Evolutionary conservation across 768 basidiomycete genomes (phyloP).

Genomic region (Tulasnella sp.): DNA sequence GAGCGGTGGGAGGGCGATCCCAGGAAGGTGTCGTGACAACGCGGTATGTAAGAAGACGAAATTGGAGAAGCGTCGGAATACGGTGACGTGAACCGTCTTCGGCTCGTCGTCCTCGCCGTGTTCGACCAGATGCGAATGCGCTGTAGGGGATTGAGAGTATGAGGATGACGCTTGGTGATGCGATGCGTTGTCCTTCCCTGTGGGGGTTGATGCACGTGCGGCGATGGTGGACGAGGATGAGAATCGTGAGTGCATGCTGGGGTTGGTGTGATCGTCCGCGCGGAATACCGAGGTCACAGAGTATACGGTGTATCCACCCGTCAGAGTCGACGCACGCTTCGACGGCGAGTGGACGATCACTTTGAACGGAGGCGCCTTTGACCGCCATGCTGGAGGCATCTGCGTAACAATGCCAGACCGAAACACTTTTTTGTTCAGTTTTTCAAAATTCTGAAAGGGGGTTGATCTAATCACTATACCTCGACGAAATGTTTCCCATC

Average conservation of each 20-base stretch:
- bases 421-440: neutral
- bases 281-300: conserved; percentile 64
- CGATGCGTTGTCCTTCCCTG: neutral
- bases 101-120: conserved; percentile 13
- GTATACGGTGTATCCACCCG: conserved; percentile 66
- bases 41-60: conserved; percentile 70
- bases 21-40: conserved; percentile 55
- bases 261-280: neutral
- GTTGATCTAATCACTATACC: conserved; percentile 29
- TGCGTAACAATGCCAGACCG: conserved; percentile 4
- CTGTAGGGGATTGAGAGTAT: neutral
- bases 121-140: neutral
- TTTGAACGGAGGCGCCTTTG: conserved; percentile 59
- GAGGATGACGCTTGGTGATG: neutral
- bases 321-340: conserved; percentile 54
- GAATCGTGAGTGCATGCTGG: conserved; percentile 7
- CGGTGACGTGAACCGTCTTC: conserved; percentile 47
- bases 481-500: conserved; percentile 63
- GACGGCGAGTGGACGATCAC: conserved; percentile 71
- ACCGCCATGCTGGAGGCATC: conserved; percentile 48
- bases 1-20: conserved; percentile 66
- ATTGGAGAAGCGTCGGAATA: conserved; percentile 74
- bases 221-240: neutral
- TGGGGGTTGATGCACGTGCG: neutral
- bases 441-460: neutral